Evolutionary conservation across 2,329 filamentous ascomycete genomes (phyloP).

Genomic region (Monosporascus cannonballus): DNA sequence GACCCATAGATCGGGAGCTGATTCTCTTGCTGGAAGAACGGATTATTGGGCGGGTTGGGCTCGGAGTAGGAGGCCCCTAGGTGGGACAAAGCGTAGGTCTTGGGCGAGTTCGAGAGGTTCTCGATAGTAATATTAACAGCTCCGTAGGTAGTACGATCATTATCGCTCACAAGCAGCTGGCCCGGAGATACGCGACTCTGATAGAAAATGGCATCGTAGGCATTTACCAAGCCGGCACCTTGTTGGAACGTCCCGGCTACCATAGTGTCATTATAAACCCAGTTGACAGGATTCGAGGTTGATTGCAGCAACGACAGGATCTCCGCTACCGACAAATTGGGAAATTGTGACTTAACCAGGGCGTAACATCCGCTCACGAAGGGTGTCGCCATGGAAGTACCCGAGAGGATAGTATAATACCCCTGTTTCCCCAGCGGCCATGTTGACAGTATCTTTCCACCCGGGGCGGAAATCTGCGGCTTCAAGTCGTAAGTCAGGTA

Average conservation of each 20-base stretch:
- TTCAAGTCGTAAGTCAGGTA: constrained; percentile 20
- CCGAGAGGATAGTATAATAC: constrained; percentile 28
- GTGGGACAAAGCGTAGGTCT: constrained; percentile 18
- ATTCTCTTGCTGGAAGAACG: constrained; percentile 8
- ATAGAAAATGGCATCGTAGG: constrained; percentile 22
- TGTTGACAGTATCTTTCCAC: constrained; percentile 28
- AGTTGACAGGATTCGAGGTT: constrained; percentile 20
- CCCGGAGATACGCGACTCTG: constrained; percentile 16
- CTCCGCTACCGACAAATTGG: constrained; percentile 17
- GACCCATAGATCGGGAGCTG: constrained; percentile 17
- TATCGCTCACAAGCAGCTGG: constrained; percentile 15
- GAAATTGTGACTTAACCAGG: constrained; percentile 27
- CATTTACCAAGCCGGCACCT: constrained; percentile 28
- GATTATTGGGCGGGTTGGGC: constrained; percentile 9
- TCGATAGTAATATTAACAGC: constrained; percentile 19
- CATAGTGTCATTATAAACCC: constrained; percentile 21
- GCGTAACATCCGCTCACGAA: constrained; percentile 28
- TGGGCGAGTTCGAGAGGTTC: constrained; percentile 11
- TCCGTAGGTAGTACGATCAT: constrained; percentile 6
- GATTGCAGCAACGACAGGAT: constrained; percentile 25
- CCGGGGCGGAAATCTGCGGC: constrained; percentile 27
- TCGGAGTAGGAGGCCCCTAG: constrained; percentile 17
- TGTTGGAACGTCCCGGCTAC: constrained; percentile 26
- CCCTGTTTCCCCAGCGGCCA: constrained; percentile 23
- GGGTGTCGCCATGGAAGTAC: constrained; percentile 32